Evolutionary conservation across 106 monocot genomes (phyloP).

Genomic region (Acanthochlamys bracteata): DNA sequence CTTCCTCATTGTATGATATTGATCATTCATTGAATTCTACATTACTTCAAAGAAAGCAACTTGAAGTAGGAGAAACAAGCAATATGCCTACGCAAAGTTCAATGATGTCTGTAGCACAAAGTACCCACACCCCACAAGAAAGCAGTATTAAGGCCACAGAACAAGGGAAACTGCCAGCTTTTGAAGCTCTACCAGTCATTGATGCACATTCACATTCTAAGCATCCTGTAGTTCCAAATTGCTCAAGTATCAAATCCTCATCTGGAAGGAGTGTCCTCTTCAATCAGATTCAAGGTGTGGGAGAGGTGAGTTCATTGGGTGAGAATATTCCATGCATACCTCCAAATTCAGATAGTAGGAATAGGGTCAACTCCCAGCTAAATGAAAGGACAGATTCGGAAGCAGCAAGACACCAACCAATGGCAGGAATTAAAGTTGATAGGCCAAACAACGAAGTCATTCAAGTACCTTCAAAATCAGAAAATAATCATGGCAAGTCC

Average conservation of each 20-base stretch:
- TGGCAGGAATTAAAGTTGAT: slow-evolving; percentile 4
- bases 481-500: background rate
- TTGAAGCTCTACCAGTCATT: background rate
- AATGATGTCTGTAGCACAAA: background rate
- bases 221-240: slow-evolving; percentile 4
- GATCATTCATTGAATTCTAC: background rate
- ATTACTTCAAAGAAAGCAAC: background rate
- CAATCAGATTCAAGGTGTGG: slow-evolving; percentile 1
- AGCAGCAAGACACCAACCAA: slow-evolving; percentile 1
- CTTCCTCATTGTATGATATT: background rate
- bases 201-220: slow-evolving; percentile 13
- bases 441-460: background rate
- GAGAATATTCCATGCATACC: slow-evolving; percentile 1
- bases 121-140: background rate
- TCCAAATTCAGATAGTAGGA: background rate
- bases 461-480: slow-evolving; percentile 5
- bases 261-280: background rate
- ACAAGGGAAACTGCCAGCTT: slow-evolving; percentile 2
- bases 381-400: slow-evolving; percentile 6
- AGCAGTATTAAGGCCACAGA: background rate
- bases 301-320: background rate
- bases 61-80: slow-evolving; percentile 1
- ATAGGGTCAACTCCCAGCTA: slow-evolving; percentile 5
- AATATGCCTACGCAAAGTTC: background rate
- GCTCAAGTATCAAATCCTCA: slow-evolving; percentile 3